Evolutionary conservation across 345 rosid genomes (phyloP), one percentile per base, ranked within the genome.

Genomic region (Moringa oleifera): DNA sequence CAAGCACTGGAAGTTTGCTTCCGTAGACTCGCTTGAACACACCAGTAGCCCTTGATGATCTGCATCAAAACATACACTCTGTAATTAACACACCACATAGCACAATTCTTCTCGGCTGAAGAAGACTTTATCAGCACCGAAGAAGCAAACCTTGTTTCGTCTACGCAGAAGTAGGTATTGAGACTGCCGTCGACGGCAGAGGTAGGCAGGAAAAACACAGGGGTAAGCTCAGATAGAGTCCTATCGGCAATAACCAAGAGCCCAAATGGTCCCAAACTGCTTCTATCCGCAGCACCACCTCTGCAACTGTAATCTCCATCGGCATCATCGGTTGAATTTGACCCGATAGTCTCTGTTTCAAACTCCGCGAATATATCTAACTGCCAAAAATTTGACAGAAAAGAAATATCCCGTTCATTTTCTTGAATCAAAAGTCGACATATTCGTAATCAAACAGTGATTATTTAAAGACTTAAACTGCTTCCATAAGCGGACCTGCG

Each of bases 261-360:
- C 13, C 96, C 95, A 54, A 92, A 92, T 12, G 98, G 98, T 21
- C 96, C 98, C n/a, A 75, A 63, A 16, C 62, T 68, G 51, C 85
- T 86, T 24, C 95, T 79, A 17, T 74, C 81, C 1, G 89, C 79
- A 15, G 83, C 81, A 49, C 85, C 85, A 18, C 71, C 59, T 11
- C 11, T 33, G 62, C 91, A 81, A 65, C 71, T 65, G 20, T 74
- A 76, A 15, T 71, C 54, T 20, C 54, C 61, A 8, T 20, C 20
- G 3, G 37, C 71, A 13, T 77, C 70, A n/a, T 67, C 71, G 0
- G 55, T 62, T 12, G 65, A 67, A 21, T 66, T 66, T 2, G 81
- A 68, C 51, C 53, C 79, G 19, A 68, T 54, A 7, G 49, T 64
- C 59, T 85, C 61, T 17, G 71, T 51, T 66, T 78, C 81, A 45